Evolutionary conservation across 176 grass and related monocot species (phyloP), one percentile per base, ranked within the genome.

Genomic region (Carex pumila): DNA sequence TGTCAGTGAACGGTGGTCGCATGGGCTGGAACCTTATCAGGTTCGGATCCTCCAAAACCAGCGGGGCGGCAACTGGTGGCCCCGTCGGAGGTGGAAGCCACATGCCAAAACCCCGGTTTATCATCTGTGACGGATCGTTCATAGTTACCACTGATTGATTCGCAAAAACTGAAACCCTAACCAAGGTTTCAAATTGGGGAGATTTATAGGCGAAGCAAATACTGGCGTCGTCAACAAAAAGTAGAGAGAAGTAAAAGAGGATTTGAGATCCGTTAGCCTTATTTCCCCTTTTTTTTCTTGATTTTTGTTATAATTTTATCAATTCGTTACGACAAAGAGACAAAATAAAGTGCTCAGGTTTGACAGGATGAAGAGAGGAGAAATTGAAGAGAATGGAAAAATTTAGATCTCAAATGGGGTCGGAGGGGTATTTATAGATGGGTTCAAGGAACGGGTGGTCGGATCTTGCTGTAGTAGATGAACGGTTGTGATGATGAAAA

Each of bases 161-260:
- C 72, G 81, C 79, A 72, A 86, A 84, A 92, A 85, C 90, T 84
- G 88, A 90, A 95, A 91, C 90, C 90, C 93, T 88, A 92, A 84
- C 86, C 79, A 74, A 88, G 71, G 83, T 62, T 54, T 61, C 65
- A 30, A 77, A 69, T 83, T 65, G 60, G 80, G 62, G 37, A 79
- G 30, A 61, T 85, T 37, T 65, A 1, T 78, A 71, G 10, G 82
- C 17, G 30, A 11, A 31, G 10, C 64, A 79, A 80, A 79, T 80
- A 75, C 86, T 85, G 9, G 47, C 47, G 84, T 30, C 59, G 0
- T 47, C 41, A 76, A 39, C 39, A 56, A 83, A 85, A 17, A 69
- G 29, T 18, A 83, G 81, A 90, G 77, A 12, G 13, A 53, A 37
- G 62, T 59, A 79, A 72, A 49, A 64, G 29, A 41, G 84, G 86